Base-by-base conservation (phyloP, 2,329 filamentous ascomycete genomes). In the Paraphaeosphaeria minitans region DNA sequence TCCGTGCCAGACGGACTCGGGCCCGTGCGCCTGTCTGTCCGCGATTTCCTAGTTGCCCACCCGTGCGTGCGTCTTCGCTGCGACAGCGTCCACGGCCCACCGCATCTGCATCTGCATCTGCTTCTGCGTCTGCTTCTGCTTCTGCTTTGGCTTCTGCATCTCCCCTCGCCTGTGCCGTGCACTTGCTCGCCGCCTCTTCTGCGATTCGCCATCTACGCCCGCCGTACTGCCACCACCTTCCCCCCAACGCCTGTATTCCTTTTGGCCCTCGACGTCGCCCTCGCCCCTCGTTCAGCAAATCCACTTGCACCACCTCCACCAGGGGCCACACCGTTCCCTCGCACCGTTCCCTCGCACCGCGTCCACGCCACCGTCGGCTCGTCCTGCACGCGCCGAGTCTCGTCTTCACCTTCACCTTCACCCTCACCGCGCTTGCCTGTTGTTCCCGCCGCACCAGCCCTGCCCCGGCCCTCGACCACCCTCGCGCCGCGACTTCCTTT, bases 261-360 rank as follows among this genome's bases (percentile, higher is more conserved):
- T 59, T 65, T 57, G 46, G 51, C 51, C 27, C 51, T 37, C 41
- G 51, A 46, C 51, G 51, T 53, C 51, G 51, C 50, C 48, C 50
- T 53, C 50, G 50, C 51, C 51, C 51, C 51, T 46, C 51, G 39
- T 35, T 46, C 51, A 53, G 51, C 51, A 41, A 45, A 53, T 53
- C 51, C 41, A 53, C 62, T 57, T 60, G 63, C 46, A 64, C 66
- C 6, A 39, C 37, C 37, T 39, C 37, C 37, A 39, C 37, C 16
- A 68, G 65, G 68, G 68, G 68, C 60, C 63, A 58, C 60, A 52
- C 51, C 54, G 43, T 54, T 51, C n/a, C n/a, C n/a, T n/a, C n/a
- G n/a, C n/a, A n/a, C n/a, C n/a, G n/a, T n/a, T 53, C 43, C 31
- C n/a, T 51, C 59, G 46, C 45, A 59, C 64, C 60, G 42, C 61